Conservation (phyloP, 371 early-diverging fungal species). For the Mucor sp. region DNA sequence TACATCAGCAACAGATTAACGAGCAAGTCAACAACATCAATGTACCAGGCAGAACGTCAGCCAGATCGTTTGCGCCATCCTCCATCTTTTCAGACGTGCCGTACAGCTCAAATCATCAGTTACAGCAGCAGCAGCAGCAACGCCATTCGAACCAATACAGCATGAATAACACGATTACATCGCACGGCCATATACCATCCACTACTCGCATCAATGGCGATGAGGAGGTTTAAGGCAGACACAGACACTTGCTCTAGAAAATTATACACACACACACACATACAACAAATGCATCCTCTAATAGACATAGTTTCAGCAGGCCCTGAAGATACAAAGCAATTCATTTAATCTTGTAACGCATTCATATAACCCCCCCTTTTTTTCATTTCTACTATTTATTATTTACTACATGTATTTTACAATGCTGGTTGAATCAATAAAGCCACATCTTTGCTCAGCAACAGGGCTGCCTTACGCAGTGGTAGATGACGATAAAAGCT, state of each 20-base stretch:
- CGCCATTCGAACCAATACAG: background rate
- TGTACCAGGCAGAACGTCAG: slow-evolving; percentile 2
- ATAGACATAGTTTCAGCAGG: slow-evolving; percentile 10
- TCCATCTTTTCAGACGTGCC: slow-evolving; percentile 9
- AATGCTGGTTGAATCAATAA: no score
- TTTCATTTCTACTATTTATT: background rate
- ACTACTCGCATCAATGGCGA: slow-evolving; percentile 5
- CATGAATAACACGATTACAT: background rate
- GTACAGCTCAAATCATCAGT: background rate
- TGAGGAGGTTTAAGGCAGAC: background rate
- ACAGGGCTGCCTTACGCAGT: no score
- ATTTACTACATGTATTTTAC: background rate
- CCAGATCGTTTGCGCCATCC: background rate
- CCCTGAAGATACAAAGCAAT: background rate
- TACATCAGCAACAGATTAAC: background rate
- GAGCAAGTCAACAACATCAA: slow-evolving; percentile 3
- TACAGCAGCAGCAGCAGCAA: background rate
- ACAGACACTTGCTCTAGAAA: background rate
- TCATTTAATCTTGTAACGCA: slow-evolving; percentile 3
- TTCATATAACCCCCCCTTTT: background rate
- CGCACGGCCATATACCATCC: slow-evolving; percentile 4
- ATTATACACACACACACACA: background rate
- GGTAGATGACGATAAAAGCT: no score
- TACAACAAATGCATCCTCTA: background rate
- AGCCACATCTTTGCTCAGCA: no score